These are phyloP conservation scores for Chaetomiaceae sp. DNA, from an alignment of 2,329 filamentous ascomycete genomes.

Conservation along the genomic window DNA sequence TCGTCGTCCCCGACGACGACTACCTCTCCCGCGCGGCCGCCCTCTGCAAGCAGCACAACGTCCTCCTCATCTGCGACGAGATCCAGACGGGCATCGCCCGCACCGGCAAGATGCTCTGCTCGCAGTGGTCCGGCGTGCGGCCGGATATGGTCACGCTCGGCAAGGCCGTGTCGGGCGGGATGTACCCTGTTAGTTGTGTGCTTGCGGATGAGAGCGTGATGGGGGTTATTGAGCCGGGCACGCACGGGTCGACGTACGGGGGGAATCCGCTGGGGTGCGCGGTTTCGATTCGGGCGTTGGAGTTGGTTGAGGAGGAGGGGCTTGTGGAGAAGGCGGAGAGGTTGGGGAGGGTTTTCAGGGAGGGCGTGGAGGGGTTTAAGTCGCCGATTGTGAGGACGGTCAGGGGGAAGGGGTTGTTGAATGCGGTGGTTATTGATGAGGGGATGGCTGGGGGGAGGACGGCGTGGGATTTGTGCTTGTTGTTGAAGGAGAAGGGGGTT, in stretches of 20 bases:
- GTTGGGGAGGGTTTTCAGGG: constrained; percentile 77
- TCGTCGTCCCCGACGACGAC: constrained; percentile 86
- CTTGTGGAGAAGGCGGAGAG: constrained; percentile 77
- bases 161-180: constrained; percentile 95
- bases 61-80: constrained; percentile 94
- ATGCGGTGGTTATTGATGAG: constrained; percentile 95
- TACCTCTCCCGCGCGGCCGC: constrained; percentile 77
- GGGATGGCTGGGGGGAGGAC: constrained; percentile 75
- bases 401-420: constrained; percentile 88
- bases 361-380: constrained; percentile 68
- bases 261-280: constrained; percentile 95
- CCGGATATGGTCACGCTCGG: constrained; percentile 92
- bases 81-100: constrained; percentile 97
- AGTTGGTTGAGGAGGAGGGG: constrained; percentile 88
- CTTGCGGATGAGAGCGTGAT: constrained; percentile 85
- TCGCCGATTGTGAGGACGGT: constrained; percentile 77
- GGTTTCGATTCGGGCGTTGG: constrained; percentile 88
- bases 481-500: constrained; percentile 92
- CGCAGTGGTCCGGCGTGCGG: constrained; percentile 91
- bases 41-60: constrained; percentile 92
- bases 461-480: constrained; percentile 93
- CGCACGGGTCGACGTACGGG: constrained; percentile 97
- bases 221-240: constrained; percentile 92
- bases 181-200: constrained; percentile 98
- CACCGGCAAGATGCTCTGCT: constrained; percentile 89